Percentiles rank a stretch among this genome's conserved stretches.
These are phyloP conservation scores for Trichopus zeylanicus DNA, from an alignment of 116 monocot species.

Conservation along the genomic window DNA sequence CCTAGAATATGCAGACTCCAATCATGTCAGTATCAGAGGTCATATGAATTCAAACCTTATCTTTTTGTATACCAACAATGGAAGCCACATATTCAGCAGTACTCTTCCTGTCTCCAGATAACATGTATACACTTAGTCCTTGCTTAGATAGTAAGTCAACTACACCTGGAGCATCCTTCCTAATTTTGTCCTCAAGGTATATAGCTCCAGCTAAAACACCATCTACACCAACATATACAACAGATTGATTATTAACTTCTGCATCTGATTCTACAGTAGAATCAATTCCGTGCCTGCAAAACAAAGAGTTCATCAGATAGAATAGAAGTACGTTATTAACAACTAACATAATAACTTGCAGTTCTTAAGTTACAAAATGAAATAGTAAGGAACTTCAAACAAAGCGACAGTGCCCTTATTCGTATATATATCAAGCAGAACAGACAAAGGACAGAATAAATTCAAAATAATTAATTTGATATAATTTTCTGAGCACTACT, in stretches of 20 bases:
- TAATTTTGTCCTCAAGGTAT: conserved; percentile 89
- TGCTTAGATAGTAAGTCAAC: conserved; percentile 61
- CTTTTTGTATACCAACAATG: conserved; percentile 70
- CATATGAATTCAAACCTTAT: conserved; percentile 54
- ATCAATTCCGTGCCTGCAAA: conserved; percentile 76
- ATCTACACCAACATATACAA: conserved; percentile 92
- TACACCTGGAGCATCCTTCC: conserved; percentile 81
- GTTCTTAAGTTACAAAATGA: not conserved
- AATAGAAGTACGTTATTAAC: not conserved
- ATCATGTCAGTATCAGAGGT: not conserved
- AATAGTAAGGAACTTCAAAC: not conserved
- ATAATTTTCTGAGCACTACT: no score
- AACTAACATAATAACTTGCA: not conserved
- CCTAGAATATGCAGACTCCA: not conserved
- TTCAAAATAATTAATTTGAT: no score
- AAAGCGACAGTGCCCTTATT: not conserved
- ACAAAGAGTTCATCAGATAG: conserved; percentile 5
- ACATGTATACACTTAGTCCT: conserved; percentile 75
- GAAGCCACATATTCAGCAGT: conserved; percentile 86
- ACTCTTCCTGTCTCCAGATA: conserved; percentile 88
- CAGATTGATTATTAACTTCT: conserved; percentile 54
- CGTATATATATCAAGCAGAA: no score
- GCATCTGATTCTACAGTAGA: conserved; percentile 40
- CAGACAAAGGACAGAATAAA: no score
- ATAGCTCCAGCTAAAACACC: conserved; percentile 64